A percentile compares a stretch with the other conserved stretches of the same genome.
Evolutionary conservation across 768 basidiomycete species (phyloP).

Genomic region (Hypholoma sublateritium): DNA sequence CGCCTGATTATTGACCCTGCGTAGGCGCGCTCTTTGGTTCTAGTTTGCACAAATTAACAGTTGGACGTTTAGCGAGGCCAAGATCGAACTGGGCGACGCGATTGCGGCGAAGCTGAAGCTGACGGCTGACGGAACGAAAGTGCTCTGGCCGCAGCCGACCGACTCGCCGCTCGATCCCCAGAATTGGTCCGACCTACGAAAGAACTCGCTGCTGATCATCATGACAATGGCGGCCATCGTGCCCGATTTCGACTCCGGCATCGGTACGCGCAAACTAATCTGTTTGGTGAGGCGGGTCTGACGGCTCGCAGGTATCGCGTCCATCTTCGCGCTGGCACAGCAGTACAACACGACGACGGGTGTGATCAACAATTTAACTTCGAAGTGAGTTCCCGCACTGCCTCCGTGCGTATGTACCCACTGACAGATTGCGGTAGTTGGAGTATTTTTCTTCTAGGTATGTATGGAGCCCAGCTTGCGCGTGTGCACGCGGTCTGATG

Average conservation of each 20-base stretch:
- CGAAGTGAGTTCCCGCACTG: conserved; percentile 36
- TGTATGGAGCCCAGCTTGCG: conserved; percentile 8
- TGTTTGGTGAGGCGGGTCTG: neutral
- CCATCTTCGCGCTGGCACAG: conserved; percentile 57
- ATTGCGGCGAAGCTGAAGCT: conserved; percentile 58
- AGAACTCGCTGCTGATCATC: conserved; percentile 56
- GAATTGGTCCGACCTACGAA: conserved; percentile 57
- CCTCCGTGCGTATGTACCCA: neutral
- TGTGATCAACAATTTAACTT: conserved; percentile 62
- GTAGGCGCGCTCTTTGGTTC: conserved; percentile 33
- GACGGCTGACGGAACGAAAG: conserved; percentile 51
- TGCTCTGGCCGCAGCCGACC: conserved; percentile 71
- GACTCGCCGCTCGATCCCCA: conserved; percentile 65
- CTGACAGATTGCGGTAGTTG: conserved; percentile 36
- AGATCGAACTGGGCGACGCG: conserved; percentile 56
- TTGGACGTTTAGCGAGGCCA: conserved; percentile 48
- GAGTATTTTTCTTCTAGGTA: conserved; percentile 65
- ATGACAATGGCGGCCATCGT: conserved; percentile 64
- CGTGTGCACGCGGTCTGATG: neutral
- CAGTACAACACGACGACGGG: conserved; percentile 54
- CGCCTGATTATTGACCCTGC: conserved; percentile 61
- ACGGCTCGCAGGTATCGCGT: conserved; percentile 47
- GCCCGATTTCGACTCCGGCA: conserved; percentile 67
- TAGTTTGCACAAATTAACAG: neutral
- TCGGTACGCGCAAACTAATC: conserved; percentile 38